Evolutionary conservation across 225 moss, liverwort and hornwort species (phyloP).

Genomic region (Pleurozium schreberi): DNA sequence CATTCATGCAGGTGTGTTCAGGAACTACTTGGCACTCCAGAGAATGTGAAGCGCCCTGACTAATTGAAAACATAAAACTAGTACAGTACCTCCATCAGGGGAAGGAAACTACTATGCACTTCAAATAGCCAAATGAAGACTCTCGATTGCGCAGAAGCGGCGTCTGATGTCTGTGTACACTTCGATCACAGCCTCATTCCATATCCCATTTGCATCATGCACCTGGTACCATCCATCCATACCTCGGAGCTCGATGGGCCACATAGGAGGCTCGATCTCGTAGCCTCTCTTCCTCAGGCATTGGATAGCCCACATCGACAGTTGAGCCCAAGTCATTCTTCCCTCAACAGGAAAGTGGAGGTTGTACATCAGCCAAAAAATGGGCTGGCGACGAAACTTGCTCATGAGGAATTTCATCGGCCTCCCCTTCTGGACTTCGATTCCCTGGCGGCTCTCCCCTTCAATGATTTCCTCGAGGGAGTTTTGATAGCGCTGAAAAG

Average conservation of each 20-base stretch:
- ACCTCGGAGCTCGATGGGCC: not conserved
- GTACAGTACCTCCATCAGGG: not conserved
- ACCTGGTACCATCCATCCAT: not conserved
- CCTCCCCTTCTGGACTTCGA: not conserved
- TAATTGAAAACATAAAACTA: not conserved
- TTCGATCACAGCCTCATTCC: not conserved
- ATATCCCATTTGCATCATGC: not conserved
- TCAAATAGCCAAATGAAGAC: not conserved
- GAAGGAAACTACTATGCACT: not conserved
- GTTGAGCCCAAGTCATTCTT: not conserved
- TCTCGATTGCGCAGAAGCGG: not conserved
- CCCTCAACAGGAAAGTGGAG: not conserved
- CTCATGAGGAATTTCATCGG: not conserved
- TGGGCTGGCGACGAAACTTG: not conserved
- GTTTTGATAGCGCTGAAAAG: not conserved
- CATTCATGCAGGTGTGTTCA: not conserved
- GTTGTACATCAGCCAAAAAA: not conserved
- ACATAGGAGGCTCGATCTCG: not conserved
- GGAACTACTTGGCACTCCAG: not conserved
- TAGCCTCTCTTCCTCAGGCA: too few species aligned
- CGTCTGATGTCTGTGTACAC: not conserved
- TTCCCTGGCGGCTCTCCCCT: not conserved
- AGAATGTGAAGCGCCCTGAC: not conserved
- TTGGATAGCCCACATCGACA: not conserved
- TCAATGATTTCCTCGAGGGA: not conserved